Conservation (phyloP, 169 alveolate species). For the Babesia ovata region DNA sequence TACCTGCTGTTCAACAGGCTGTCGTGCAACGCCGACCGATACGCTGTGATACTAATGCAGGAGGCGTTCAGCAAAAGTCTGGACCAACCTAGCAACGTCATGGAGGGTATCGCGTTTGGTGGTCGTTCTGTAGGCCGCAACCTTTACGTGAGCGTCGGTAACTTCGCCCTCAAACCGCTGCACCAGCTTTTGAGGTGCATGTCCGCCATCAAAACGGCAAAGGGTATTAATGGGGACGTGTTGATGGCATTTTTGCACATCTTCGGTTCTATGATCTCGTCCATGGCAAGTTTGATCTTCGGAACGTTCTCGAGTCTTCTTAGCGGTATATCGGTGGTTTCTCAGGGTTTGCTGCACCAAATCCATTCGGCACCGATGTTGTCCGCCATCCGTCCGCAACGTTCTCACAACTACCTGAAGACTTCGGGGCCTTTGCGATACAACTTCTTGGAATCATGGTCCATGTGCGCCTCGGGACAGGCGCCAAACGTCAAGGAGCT, state of each 20-base stretch:
- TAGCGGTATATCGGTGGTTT: slow-evolving; percentile 68
- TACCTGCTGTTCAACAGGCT: slow-evolving; percentile 45
- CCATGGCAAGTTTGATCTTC: slow-evolving; percentile 48
- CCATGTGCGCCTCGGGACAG: slow-evolving; percentile 66
- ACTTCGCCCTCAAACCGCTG: slow-evolving; percentile 68
- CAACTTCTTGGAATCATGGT: slow-evolving; percentile 78
- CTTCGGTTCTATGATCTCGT: slow-evolving; percentile 59
- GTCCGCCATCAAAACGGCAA: slow-evolving; percentile 24
- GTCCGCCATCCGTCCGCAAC: slow-evolving; percentile 74
- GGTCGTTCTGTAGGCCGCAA: slow-evolving; percentile 68
- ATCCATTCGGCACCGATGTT: slow-evolving; percentile 77
- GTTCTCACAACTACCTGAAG: slow-evolving; percentile 64
- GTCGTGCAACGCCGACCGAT: slow-evolving; percentile 61
- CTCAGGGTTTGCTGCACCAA: slow-evolving; percentile 76
- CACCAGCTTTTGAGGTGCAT: slow-evolving; percentile 55
- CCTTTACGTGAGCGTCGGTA: slow-evolving; percentile 68
- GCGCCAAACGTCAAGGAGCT: slow-evolving; percentile 63
- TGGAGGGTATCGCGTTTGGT: slow-evolving; percentile 76
- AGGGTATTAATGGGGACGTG: slow-evolving; percentile 43
- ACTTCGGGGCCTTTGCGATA: slow-evolving; percentile 71
- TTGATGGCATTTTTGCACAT: slow-evolving; percentile 67
- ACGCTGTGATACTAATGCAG: slow-evolving; percentile 60
- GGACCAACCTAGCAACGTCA: slow-evolving; percentile 76
- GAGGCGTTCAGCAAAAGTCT: slow-evolving; percentile 65
- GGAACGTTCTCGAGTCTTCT: slow-evolving; percentile 63